Evolutionary conservation across 192 early-diverging fungal genomes (phyloP).

Genomic region (Dispira simplex): DNA sequence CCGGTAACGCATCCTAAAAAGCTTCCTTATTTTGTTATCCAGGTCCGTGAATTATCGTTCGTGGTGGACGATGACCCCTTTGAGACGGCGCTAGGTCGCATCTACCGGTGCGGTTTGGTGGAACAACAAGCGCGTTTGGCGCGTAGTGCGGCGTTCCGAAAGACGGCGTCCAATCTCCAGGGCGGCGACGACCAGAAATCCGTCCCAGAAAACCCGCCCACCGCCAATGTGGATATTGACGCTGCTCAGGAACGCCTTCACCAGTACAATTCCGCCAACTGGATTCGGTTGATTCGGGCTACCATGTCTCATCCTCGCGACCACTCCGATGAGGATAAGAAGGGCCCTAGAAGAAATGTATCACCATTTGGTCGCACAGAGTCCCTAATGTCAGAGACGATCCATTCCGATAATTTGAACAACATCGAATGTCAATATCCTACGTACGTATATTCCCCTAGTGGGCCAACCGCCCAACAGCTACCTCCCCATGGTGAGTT

Average conservation of each 20-base stretch:
- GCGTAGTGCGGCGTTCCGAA: constrained; percentile 25
- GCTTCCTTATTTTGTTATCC: constrained; percentile 25
- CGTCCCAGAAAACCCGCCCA: background rate
- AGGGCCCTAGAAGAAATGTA: background rate
- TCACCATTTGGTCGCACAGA: background rate
- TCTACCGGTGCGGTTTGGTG: constrained; percentile 25
- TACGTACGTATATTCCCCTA: background rate
- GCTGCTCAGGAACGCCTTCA: constrained; percentile 9
- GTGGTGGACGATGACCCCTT: constrained; percentile 34
- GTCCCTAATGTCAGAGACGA: background rate
- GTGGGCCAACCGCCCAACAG: background rate
- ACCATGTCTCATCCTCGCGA: constrained; percentile 1
- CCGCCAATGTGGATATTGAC: constrained; percentile 6
- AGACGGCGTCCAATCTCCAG: constrained; percentile 23
- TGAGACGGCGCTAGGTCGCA: constrained; percentile 29
- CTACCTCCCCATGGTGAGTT: background rate
- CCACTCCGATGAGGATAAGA: background rate
- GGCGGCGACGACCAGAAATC: constrained; percentile 16
- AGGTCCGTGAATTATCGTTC: constrained; percentile 21
- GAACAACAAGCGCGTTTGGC: constrained; percentile 31
- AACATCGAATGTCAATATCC: background rate
- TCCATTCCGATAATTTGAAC: background rate
- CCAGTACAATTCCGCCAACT: constrained; percentile 10
- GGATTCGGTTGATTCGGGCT: constrained; percentile 6
- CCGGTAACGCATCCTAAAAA: constrained; percentile 21